Percentiles rank a stretch among this genome's conserved stretches.
phyloP scores from a whole-genome alignment of 306 rosid genomes.

The Citrullus amarus region DNA sequence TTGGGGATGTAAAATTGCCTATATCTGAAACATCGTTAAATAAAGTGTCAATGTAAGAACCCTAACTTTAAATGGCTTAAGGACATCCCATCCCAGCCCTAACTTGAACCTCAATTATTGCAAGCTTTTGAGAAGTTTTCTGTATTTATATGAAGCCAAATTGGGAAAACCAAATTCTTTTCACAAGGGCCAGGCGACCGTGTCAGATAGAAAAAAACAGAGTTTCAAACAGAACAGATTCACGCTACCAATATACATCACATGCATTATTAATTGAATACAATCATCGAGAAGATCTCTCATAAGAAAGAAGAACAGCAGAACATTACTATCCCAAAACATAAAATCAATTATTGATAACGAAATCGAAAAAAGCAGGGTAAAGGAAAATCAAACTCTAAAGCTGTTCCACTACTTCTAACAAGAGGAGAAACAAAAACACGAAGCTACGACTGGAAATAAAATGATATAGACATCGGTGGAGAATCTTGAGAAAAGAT shows the following conservation, averaged over 20 bases:
- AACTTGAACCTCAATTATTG: neutral
- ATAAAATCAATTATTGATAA: neutral
- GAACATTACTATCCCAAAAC: neutral
- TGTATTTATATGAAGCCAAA: neutral
- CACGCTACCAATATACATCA: neutral
- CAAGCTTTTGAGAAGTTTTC: neutral
- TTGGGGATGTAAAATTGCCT: neutral
- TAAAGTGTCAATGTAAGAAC: neutral
- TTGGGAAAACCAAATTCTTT: neutral
- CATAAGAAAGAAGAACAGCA: neutral
- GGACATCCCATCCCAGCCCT: neutral
- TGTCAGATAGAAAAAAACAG: neutral
- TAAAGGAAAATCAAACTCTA: constrained; percentile 43
- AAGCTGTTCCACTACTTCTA: constrained; percentile 33
- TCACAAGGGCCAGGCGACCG: neutral
- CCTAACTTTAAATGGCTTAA: neutral
- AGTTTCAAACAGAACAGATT: neutral
- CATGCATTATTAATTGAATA: neutral
- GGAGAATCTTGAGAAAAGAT: too few relatives aligned
- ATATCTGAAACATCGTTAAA: neutral
- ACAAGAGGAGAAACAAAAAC: too few relatives aligned
- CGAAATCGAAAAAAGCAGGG: neutral
- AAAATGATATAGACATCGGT: too few relatives aligned
- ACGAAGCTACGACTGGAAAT: too few relatives aligned
- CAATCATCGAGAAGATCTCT: neutral